Percentiles rank a stretch among this genome's conserved stretches.
phyloP scores from a whole-genome alignment of 169 alveolate genomes.

The Pseudocohnilembus persalinus region DNA sequence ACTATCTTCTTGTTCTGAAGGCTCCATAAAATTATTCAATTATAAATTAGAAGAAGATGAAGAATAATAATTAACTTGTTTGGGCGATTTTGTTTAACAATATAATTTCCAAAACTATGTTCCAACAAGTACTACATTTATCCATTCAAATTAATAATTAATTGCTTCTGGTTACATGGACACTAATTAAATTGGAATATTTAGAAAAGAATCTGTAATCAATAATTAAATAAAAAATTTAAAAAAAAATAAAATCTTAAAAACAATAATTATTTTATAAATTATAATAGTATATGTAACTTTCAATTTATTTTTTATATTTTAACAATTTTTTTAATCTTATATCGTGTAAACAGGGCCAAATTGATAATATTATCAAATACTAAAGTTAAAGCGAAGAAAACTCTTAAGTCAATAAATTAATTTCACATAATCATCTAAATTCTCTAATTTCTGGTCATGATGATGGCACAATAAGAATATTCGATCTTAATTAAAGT shows the following conservation, averaged over 20 bases:
- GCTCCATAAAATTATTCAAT: conserved; percentile 4
- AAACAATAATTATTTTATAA: not conserved
- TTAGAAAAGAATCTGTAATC: conserved; percentile 18
- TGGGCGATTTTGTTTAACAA: not conserved
- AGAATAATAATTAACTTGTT: not conserved
- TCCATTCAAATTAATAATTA: not conserved
- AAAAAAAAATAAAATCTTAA: not conserved
- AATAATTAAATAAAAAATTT: not conserved
- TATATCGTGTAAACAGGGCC: not conserved
- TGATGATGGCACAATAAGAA: conserved; percentile 13
- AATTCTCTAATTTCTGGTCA: conserved; percentile 19
- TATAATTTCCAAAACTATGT: not conserved
- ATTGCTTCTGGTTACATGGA: conserved; percentile 1
- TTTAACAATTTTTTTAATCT: not conserved
- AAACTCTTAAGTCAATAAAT: not conserved
- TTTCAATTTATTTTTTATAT: not conserved
- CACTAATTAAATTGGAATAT: not conserved
- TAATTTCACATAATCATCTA: conserved; percentile 9
- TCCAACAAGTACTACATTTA: conserved; percentile 4
- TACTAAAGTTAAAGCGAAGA: not conserved
- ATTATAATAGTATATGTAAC: not conserved
- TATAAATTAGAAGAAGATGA: not conserved
- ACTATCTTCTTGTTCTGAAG: conserved; percentile 12
- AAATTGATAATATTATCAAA: too few species aligned
- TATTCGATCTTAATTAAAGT: conserved; percentile 24